These are phyloP conservation scores for Solanum ahanhuiri DNA, from an alignment of 257 asterid genomes.

Conservation along the genomic window DNA sequence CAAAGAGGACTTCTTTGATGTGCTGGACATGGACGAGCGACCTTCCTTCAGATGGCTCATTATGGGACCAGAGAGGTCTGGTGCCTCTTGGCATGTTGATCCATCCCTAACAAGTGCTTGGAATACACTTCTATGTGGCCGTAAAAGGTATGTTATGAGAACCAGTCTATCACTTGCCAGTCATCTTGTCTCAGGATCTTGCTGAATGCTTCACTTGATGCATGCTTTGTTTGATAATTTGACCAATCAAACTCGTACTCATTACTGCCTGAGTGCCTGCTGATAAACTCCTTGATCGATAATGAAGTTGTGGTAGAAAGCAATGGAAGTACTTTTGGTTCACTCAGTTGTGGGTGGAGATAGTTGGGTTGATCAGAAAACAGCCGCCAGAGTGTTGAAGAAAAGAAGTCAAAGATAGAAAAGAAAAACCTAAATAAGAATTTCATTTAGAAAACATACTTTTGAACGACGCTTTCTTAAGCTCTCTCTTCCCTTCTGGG, in stretches of 20 bases:
- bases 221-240: background rate
- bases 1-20: slow-evolving; percentile 90
- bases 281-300: background rate
- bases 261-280: background rate
- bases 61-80: slow-evolving; percentile 97
- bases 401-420: background rate
- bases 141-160: slow-evolving; percentile 56
- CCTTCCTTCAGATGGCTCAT: slow-evolving; percentile 95
- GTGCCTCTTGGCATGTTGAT: slow-evolving; percentile 99
- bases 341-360: background rate
- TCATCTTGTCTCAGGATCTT: background rate
- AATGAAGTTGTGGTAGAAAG: background rate
- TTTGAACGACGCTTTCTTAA: background rate
- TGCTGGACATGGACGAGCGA: slow-evolving; percentile 65
- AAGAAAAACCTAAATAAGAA: background rate
- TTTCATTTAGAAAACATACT: background rate
- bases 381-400: background rate
- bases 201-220: background rate
- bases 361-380: background rate
- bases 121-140: slow-evolving; percentile 97
- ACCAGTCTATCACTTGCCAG: background rate
- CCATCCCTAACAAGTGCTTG: slow-evolving; percentile 99
- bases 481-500: background rate
- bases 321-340: background rate
- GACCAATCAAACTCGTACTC: background rate